These are phyloP conservation scores for Linanthus parryae DNA, from an alignment of 148 eudicot species.

Conservation along the genomic window DNA sequence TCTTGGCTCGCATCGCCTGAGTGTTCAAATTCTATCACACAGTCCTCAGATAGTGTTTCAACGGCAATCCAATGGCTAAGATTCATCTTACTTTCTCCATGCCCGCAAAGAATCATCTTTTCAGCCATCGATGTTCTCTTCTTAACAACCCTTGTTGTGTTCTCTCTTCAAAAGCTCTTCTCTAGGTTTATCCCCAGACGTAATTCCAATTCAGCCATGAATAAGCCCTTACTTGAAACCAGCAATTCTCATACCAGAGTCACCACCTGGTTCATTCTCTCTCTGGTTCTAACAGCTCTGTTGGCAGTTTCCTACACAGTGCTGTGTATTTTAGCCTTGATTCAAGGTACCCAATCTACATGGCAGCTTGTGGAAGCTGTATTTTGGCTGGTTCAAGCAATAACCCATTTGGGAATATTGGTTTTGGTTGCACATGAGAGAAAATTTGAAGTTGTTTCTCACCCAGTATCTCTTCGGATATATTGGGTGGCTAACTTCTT, in stretches of 20 bases:
- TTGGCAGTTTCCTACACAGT: slow-evolving; percentile 26
- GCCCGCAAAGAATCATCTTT: slow-evolving; percentile 5
- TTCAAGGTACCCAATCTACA: slow-evolving; percentile 14
- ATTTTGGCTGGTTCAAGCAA: slow-evolving; percentile 37
- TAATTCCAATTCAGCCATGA: slow-evolving; percentile 8
- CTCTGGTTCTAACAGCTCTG: slow-evolving; percentile 25
- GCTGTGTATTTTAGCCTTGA: slow-evolving; percentile 26
- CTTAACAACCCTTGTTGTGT: slow-evolving; percentile 1
- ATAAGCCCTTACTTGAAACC: slow-evolving; percentile 42
- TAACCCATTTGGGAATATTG: slow-evolving; percentile 31
- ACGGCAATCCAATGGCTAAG: slow-evolving; percentile 10
- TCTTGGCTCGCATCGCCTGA: slow-evolving; percentile 7
- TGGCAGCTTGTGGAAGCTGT: slow-evolving; percentile 33
- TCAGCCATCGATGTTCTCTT: slow-evolving; percentile 6
- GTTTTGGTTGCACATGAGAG: slow-evolving; percentile 44
- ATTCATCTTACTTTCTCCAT: slow-evolving; percentile 8
- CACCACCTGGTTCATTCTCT: slow-evolving; percentile 29
- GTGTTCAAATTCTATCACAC: slow-evolving; percentile 4
- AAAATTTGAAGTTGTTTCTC: slow-evolving; percentile 33
- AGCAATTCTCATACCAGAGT: slow-evolving; percentile 9
- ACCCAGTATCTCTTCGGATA: slow-evolving; percentile 41
- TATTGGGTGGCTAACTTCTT: slow-evolving; percentile 42
- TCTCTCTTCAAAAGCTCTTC: not conserved
- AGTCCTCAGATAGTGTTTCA: slow-evolving; percentile 5
- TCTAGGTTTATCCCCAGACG: slow-evolving; percentile 4